Evolutionary conservation across 176 grass and related monocot species (phyloP).

Genomic region (Hordeum vulgare): MorexV3_pseudomolecules_assembly NC_058519.1:230271533-230272032

Average conservation of each 20-base stretch:
- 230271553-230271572: too few species aligned
- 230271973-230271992: neutral
- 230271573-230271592: too few species aligned
- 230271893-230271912: neutral
- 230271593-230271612: too few species aligned
- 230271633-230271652: neutral
- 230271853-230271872: neutral
- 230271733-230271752: neutral
- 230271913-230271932: neutral
- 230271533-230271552: too few species aligned
- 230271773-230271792: neutral
- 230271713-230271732: neutral
- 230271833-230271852: neutral
- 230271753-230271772: neutral
- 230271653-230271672: neutral
- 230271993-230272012: too few species aligned
- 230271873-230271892: neutral
- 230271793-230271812: neutral
- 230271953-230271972: constrained; percentile 38
- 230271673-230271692: neutral
- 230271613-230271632: neutral
- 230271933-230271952: neutral
- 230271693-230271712: neutral
- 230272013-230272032: neutral
- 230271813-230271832: neutral